Evolutionary conservation across 352 stramenopile genomes (phyloP), one percentile per base, ranked within the genome.

Genomic region (Globisporangium radiosum): DNA sequence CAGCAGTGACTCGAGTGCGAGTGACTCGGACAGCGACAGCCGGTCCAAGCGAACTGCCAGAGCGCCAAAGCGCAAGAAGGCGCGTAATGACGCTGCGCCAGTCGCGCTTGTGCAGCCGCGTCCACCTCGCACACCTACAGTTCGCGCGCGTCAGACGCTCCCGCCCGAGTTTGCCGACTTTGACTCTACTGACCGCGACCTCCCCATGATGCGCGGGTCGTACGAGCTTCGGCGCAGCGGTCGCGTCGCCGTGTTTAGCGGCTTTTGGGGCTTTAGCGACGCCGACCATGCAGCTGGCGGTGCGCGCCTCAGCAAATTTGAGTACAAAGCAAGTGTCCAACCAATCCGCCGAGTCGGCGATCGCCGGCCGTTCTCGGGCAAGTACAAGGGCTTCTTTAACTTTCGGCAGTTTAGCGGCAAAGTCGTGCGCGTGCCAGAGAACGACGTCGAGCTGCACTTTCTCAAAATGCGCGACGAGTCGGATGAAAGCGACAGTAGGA

Each of bases 361-460:
- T 44, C 73, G 63, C n/a, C 74, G 68, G 14, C 81, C 81, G n/a
- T 71, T 81, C 38, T 88, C 75, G 1, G 81, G 81, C 17, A 83
- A 80, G 45, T 91, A 91, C 45, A 73, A 49, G 25, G 81, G 81
- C 0, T 89, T 77, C 48, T 91, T 91, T 52, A 87, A 88, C 63
- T 63, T 91, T 55, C 69, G 78, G 7, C 81, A 91, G 64, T 86
- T 85, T 50, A 85, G 79, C 56, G 81, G 81, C 17, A 73, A 61
- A 11, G 63, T 82, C 47, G 57, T 87, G 15, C 74, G 75, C 48
- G 72, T 91, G 51, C 71, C 72, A 51, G 81, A 91, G 53, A 72
- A 82, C 25, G 66, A 82, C 65, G 66, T 91, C 53, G 73, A 91
- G 47, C 67, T 91, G 39, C 59, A 85, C 42, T 91, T 91, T 36